Base-by-base conservation (phyloP, 805 yeast species). In the Cyberlindnera meyerae region DNA sequence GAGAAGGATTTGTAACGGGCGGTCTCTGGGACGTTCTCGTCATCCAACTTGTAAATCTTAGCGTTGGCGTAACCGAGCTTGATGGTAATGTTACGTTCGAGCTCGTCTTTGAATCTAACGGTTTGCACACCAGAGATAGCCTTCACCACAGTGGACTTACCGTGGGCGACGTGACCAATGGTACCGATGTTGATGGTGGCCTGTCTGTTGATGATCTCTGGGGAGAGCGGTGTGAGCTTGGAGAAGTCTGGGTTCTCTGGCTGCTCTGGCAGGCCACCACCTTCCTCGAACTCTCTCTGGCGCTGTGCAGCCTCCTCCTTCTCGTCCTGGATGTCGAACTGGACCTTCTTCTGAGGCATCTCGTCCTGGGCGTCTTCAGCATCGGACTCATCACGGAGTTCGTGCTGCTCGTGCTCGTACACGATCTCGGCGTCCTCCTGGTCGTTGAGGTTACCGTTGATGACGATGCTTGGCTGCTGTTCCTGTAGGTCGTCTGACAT, bases 61-160 rank as follows among this genome's bases (percentile, higher is more conserved):
- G 99, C 99, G 61, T 93, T 93, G 51, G 99, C 99, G 58, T 93
- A 93, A 62, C 99, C 99, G 55, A 93, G 75, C 66, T 94, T 93
- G 63, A 93, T 93, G 56, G 99, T 93, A 72, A 93, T 93, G 57
- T 93, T 93, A 77, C 99, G 87, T 74, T 93, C 98, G 60, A 93
- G 75, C 70, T 93, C 99, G 69, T 90, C 95, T 74, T 93, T 93
- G 76, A 93, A 93, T 69, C 99, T 83, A 47, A 93, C 99, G 15
- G 99, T 93, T 64, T 94, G 98, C 30, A 94, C 97, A 45, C 98
- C 97, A 3, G 97, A 89, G 51, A 93, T 93, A 47, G 96, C 96
- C 65, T 89, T 82, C 29, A 87, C 96, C 25, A 87, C 96, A 9
- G 96, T 87, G 39, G 88, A 78, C 64, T 87, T 87, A 65, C 96